These are phyloP conservation scores for Musa balbisiana DNA, from an alignment of 202 grass and related monocot genomes.

Conservation along the genomic window DNA sequence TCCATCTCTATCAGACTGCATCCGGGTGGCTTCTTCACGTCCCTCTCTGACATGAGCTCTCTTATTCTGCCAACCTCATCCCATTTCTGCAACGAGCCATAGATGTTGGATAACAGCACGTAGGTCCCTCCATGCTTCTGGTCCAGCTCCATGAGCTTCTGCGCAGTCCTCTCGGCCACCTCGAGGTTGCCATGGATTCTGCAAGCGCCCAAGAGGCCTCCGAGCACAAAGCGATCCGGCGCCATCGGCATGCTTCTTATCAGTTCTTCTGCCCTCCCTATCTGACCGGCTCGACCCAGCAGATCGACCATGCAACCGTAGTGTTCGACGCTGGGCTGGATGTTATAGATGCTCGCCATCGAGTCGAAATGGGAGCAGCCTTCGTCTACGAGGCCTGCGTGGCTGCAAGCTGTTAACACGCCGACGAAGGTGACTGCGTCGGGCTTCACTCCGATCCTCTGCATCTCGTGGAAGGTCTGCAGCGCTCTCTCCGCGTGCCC, in stretches of 20 bases:
- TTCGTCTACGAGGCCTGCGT: conserved; percentile 10
- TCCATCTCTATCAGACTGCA: conserved; percentile 12
- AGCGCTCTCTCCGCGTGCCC: conserved; percentile 13
- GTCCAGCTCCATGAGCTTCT: conserved; percentile 1
- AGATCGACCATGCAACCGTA: conserved; percentile 13
- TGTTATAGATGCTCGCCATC: neutral
- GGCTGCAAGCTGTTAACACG: conserved; percentile 17
- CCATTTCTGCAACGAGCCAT: neutral
- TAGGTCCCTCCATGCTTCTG: neutral
- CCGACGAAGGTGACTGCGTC: conserved; percentile 15
- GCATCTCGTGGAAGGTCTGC: conserved; percentile 3
- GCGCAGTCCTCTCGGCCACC: neutral
- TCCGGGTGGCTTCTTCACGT: neutral
- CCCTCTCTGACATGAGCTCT: neutral
- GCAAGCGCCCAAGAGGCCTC: neutral
- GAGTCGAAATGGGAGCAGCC: neutral
- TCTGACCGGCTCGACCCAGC: neutral
- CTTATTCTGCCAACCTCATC: neutral
- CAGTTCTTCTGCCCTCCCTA: neutral
- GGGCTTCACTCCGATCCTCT: conserved; percentile 6
- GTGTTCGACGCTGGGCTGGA: conserved; percentile 1
- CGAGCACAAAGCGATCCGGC: neutral
- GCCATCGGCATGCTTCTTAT: neutral
- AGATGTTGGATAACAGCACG: conserved; percentile 1
- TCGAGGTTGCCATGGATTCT: neutral